Base-by-base conservation (phyloP, 495 filamentous ascomycete genomes). In the Corynascus novoguineensis region DNA sequence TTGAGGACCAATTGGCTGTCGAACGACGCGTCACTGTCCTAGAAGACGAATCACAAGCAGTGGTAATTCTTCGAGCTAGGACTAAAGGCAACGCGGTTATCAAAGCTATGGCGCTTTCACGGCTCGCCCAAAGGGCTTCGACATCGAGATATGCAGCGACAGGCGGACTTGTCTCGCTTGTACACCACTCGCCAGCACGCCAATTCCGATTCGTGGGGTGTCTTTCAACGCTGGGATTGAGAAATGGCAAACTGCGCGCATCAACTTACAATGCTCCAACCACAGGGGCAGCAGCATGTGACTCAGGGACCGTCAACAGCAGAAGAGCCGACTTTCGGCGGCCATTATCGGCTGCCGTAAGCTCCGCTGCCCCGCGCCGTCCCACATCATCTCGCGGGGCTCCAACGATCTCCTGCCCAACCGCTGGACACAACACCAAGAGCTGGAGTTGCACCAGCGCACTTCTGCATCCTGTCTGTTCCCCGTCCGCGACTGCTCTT, bases 351-450 rank as follows among this genome's bases (percentile, higher is more conserved):
- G 59, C 40, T 60, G 53, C 38, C 48, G 31, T 28, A 14, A 29
- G 49, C 59, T 49, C 59, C 53, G 53, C 59, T 56, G 59, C 59
- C 59, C 59, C 59, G 48, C 59, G 51, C 17, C 40, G 59, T 53
- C 41, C 46, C 52, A 28, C 50, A 29, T 21, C 59, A 29, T 15
- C 53, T 34, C 53, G 41, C 38, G n/a, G 31, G 53, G 53, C 15
- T 42, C 53, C 53, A 40, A 38, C 34, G 14, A 31, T 19, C 21
- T 54, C 25, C 31, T 17, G 41, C 48, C 41, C 53, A 35, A 47
- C 12, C 12, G 15, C 28, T 19, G n/a, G 37, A 24, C 4, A 11
- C 45, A 50, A 8, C 37, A 35, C 11, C 31, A 42, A 41, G 19
- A 25, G 49, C 19, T 37, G 31, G 48, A 59, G 44, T 46, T 38